A percentile compares a stretch with the other conserved stretches of the same genome.
phyloP scores from a whole-genome alignment of 768 basidiomycete genomes.

The Gymnopilus dilepis region DNA sequence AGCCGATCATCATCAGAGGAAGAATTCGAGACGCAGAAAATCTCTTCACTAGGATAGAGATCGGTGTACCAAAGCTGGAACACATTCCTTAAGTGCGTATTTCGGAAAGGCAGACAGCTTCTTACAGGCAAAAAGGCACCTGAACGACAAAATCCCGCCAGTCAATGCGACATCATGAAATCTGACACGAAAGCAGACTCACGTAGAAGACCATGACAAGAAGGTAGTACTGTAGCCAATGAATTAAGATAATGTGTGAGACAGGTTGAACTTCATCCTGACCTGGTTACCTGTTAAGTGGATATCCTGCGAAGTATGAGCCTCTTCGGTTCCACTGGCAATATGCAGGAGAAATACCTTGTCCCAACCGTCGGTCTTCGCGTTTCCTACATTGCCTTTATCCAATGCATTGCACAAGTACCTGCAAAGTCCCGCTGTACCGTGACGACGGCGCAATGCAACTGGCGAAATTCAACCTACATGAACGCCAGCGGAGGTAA shows the following conservation, averaged over 20 bases:
- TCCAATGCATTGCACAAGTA: constrained; percentile 55
- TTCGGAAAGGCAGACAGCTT: background rate
- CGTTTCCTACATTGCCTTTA: constrained; percentile 57
- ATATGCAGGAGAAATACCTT: constrained; percentile 37
- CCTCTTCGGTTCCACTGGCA: background rate
- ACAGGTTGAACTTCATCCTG: background rate
- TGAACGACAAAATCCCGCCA: constrained; percentile 17
- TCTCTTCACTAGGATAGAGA: constrained; percentile 53
- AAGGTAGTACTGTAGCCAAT: constrained; percentile 44
- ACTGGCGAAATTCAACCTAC: constrained; percentile 24
- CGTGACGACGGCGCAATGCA: too few species aligned
- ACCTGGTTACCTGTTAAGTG: constrained; percentile 51
- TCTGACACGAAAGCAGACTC: constrained; percentile 13
- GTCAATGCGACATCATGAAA: background rate
- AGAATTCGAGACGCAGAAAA: constrained; percentile 52
- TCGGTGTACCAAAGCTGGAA: constrained; percentile 51
- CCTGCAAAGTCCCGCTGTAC: constrained; percentile 31
- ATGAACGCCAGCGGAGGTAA: constrained; percentile 50
- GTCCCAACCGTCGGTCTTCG: constrained; percentile 57
- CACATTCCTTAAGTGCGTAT: background rate
- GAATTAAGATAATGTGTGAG: constrained; percentile 1
- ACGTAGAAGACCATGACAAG: constrained; percentile 56
- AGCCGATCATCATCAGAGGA: constrained; percentile 55
- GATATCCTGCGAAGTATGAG: constrained; percentile 39
- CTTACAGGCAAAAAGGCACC: constrained; percentile 53